Conservation (phyloP, 1,284 basidiomycete genomes). For the Psilocybe mexicana region DNA sequence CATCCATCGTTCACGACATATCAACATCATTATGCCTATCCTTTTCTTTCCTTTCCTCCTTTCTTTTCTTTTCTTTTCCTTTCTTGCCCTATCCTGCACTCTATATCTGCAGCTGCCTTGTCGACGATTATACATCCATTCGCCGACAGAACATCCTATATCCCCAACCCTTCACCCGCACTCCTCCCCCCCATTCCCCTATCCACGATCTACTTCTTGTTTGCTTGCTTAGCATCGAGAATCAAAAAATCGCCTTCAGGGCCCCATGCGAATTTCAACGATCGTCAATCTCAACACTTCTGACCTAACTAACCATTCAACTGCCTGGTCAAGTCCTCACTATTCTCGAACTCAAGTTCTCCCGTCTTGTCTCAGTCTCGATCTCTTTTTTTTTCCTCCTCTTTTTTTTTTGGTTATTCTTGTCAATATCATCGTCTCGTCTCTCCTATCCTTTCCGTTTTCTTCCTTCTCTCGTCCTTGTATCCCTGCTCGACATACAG, state of each 20-base stretch:
- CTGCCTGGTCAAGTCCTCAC: slow-evolving; percentile 21
- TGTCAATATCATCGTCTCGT: slow-evolving; percentile 1
- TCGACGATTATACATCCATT: slow-evolving; percentile 9
- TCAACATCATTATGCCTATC: slow-evolving; percentile 6
- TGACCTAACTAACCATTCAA: slow-evolving; percentile 25
- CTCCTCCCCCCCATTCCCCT: not conserved
- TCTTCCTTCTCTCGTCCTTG: slow-evolving; percentile 2
- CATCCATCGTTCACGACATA: slow-evolving; percentile 16
- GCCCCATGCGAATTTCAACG: not conserved
- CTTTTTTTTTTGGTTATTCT: not conserved
- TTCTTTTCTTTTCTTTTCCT: slow-evolving; percentile 1
- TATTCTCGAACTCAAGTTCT: not conserved
- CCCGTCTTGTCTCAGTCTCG: not conserved
- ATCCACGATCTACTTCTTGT: not conserved
- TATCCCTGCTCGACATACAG: slow-evolving; percentile 6
- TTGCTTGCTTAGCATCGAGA: not conserved
- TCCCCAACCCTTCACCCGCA: not conserved
- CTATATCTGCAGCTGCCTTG: slow-evolving; percentile 4
- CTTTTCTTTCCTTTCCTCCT: not conserved
- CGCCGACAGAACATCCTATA: not conserved
- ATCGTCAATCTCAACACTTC: slow-evolving; percentile 3
- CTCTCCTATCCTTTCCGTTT: not conserved
- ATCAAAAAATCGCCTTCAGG: not conserved
- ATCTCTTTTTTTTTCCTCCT: not conserved
- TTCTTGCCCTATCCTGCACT: slow-evolving; percentile 3